Conservation (phyloP, 2,329 filamentous ascomycete genomes). For the Fusarium subtropicale region DNA sequence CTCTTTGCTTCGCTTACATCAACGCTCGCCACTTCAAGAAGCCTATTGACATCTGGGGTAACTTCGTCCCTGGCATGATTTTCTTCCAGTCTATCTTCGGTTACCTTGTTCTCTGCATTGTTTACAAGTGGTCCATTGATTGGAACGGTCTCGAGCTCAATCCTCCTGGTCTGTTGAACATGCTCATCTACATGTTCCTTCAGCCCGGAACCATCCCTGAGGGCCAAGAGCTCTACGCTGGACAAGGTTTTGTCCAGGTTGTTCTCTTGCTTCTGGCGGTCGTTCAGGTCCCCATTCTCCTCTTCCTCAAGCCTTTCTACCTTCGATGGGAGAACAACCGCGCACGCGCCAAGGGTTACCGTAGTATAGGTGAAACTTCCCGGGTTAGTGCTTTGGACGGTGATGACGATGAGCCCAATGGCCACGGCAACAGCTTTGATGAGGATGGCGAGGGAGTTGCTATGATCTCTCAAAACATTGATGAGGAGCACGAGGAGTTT, state of each 20-base stretch:
- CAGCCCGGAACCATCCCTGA: conserved; percentile 74
- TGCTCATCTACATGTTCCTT: conserved; percentile 99
- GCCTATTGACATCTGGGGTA: conserved; percentile 95
- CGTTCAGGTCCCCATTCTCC: conserved; percentile 85
- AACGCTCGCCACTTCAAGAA: conserved; percentile 96
- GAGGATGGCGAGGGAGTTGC: conserved; percentile 84
- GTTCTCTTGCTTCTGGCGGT: conserved; percentile 85
- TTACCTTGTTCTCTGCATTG: conserved; percentile 91
- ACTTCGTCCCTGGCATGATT: conserved; percentile 98
- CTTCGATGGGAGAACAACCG: conserved; percentile 93
- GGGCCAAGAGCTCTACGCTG: conserved; percentile 79
- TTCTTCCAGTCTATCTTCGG: conserved; percentile 99
- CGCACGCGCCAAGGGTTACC: conserved; percentile 88
- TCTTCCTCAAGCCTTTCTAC: conserved; percentile 96
- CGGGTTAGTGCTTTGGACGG: conserved; percentile 91
- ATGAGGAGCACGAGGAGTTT: conserved; percentile 92
- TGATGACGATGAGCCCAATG: conserved; percentile 72
- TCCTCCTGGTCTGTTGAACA: conserved; percentile 93
- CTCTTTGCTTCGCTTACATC: conserved; percentile 89
- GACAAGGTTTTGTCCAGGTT: conserved; percentile 81
- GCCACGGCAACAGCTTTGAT: conserved; percentile 68
- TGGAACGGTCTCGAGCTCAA: conserved; percentile 74
- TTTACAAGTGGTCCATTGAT: conserved; percentile 97
- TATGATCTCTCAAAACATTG: conserved; percentile 89
- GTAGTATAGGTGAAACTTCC: conserved; percentile 89